Evolutionary conservation across 2,329 filamentous ascomycete species (phyloP).

Genomic region (Emmonsia crescens): DNA sequence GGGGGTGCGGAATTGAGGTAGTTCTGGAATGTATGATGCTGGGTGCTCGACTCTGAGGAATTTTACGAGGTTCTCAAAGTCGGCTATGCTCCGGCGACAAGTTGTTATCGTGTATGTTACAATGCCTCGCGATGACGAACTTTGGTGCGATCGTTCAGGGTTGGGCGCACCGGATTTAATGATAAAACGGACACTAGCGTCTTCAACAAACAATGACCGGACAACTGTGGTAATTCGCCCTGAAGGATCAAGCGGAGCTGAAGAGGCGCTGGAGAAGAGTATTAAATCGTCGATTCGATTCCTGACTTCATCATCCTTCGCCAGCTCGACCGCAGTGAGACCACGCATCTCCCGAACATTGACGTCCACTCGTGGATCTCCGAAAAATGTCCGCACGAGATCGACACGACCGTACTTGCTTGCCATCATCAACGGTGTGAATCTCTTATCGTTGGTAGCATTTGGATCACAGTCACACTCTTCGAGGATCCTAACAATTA

Average conservation of each 20-base stretch:
- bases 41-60: slow-evolving; percentile 83
- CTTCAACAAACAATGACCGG: slow-evolving; percentile 92
- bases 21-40: slow-evolving; percentile 81
- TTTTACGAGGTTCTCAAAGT: slow-evolving; percentile 83
- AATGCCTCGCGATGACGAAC: slow-evolving; percentile 47
- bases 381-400: slow-evolving; percentile 78
- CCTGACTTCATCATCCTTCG: slow-evolving; percentile 93
- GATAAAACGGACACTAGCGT: slow-evolving; percentile 83
- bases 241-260: slow-evolving; percentile 49
- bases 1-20: slow-evolving; percentile 68
- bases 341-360: slow-evolving; percentile 75
- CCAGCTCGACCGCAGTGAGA: slow-evolving; percentile 86
- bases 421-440: slow-evolving; percentile 93
- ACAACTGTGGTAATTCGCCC: slow-evolving; percentile 86
- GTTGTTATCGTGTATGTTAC: slow-evolving; percentile 85
- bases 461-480: slow-evolving; percentile 93
- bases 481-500: slow-evolving; percentile 65
- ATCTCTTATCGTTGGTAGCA: slow-evolving; percentile 85
- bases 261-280: slow-evolving; percentile 57
- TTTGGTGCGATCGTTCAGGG: slow-evolving; percentile 18
- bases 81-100: slow-evolving; percentile 71
- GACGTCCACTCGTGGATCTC: slow-evolving; percentile 77
- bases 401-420: slow-evolving; percentile 96
- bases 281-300: slow-evolving; percentile 94
- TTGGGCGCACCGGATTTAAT: slow-evolving; percentile 84